phyloP scores from a whole-genome alignment of 345 rosid genomes.

The Gossypium arboreum region DNA sequence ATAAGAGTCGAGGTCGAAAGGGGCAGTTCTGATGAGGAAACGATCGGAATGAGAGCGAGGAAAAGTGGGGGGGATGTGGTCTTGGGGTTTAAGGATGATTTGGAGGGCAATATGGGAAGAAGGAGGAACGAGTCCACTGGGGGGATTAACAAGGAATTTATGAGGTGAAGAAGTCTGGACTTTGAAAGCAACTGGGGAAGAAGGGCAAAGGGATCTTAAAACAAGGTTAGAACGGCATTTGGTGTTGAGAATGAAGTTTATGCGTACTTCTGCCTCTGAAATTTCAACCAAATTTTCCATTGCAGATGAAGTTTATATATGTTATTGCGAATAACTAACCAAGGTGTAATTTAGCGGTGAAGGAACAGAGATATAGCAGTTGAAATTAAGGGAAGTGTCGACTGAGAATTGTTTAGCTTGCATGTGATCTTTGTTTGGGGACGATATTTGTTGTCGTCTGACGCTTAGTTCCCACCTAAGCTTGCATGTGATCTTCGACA shows the following conservation, averaged over 20 bases:
- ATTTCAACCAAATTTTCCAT: slow-evolving; percentile 34
- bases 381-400: neutral
- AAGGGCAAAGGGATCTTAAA: slow-evolving; percentile 41
- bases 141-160: slow-evolving; percentile 58
- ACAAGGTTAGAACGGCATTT: slow-evolving; percentile 49
- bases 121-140: slow-evolving; percentile 47
- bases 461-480: neutral
- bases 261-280: slow-evolving; percentile 37
- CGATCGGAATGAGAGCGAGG: slow-evolving; percentile 62
- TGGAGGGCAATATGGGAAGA: slow-evolving; percentile 39
- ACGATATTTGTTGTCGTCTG: neutral
- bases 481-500: neutral
- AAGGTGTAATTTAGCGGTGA: neutral
- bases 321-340: neutral
- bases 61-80: slow-evolving; percentile 41
- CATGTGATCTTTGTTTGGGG: neutral
- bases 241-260: slow-evolving; percentile 41
- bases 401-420: neutral
- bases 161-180: slow-evolving; percentile 61
- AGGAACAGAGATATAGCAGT: neutral
- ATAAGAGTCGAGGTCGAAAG: slow-evolving; percentile 2
- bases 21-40: slow-evolving; percentile 44
- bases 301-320: neutral
- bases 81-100: slow-evolving; percentile 53
- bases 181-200: slow-evolving; percentile 46